Percentiles rank a stretch among this genome's conserved stretches.
Evolutionary conservation across 352 stramenopile genomes (phyloP).

Genomic region (Globisporangium middletonii): DNA sequence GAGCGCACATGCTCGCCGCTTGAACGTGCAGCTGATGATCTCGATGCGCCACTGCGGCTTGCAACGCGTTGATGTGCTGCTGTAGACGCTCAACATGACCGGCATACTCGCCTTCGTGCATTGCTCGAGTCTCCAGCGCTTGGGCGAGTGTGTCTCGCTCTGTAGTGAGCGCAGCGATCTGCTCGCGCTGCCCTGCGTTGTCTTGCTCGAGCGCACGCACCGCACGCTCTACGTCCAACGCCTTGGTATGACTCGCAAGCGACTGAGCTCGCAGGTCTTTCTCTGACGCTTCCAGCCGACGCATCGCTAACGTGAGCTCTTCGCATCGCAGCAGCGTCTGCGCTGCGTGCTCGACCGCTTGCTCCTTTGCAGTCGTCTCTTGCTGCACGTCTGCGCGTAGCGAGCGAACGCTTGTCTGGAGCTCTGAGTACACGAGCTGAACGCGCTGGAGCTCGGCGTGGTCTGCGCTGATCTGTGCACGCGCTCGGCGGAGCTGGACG

Average conservation of each 20-base stretch:
- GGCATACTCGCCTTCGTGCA: not conserved
- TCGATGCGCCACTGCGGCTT: constrained; percentile 10
- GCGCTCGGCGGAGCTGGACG: constrained; percentile 26
- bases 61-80: constrained; percentile 11
- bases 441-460: constrained; percentile 11
- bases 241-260: not conserved
- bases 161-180: not conserved
- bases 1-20: constrained; percentile 14
- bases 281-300: constrained; percentile 1
- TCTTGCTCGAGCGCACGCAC: constrained; percentile 1
- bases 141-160: not conserved
- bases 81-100: constrained; percentile 1
- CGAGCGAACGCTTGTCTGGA: constrained; percentile 11
- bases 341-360: constrained; percentile 38
- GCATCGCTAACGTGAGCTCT: not conserved
- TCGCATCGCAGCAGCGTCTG: constrained; percentile 25
- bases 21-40: constrained; percentile 14
- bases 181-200: not conserved
- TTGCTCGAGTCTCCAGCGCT: not conserved
- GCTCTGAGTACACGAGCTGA: not conserved
- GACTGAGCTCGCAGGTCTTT: constrained; percentile 11
- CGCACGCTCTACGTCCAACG: constrained; percentile 3
- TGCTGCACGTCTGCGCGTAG: constrained; percentile 16
- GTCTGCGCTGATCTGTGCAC: constrained; percentile 19
- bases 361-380: constrained; percentile 18